Base-by-base conservation (phyloP, 495 filamentous ascomycete genomes). In the Pyrenula aspistea region DNA sequence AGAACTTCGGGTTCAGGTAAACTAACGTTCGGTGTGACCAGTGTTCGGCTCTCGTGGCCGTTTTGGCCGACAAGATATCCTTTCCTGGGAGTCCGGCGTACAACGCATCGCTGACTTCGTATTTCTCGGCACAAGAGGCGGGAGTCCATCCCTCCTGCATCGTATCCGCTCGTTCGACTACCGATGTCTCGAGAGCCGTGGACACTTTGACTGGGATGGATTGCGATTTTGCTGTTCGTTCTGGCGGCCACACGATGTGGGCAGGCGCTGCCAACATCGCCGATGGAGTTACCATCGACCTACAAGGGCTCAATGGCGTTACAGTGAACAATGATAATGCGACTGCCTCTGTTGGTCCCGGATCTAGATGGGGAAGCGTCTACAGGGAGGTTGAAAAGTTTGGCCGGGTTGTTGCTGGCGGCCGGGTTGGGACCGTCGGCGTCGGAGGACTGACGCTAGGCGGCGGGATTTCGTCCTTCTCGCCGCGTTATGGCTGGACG, bases 191-290 rank as follows among this genome's bases (percentile, higher is more conserved):
- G 11, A 36, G 54, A 0, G 55, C 62, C 0, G 24, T 65, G 3
- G 22, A 55, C 36, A 53, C 63, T 15, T 51, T 63, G 2, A 54
- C 56, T 0, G 53, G 53, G 21, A 53, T 61, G 20, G 54, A 58
- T 54, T 77, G 77, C 61, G 60, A 58, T 8, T 80, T 79, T 59
- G 67, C 77, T 2, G 62, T 80, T 55, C 78, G 77, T 52, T 73
- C 75, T 1, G 77, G 77, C 12, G 76, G 76, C 0, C 66, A 67
- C 50, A 53, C 56, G 0, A 25, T 60, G 21, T 24, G 58, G 54
- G 63, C 64, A 1, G 62, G 58, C 11, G 62, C 65, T 10, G 67
- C 67, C 0, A 68, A 65, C 42, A 67, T 64, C 2, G 55, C 63
- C 10, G 63, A 56, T 22, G 68, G 67, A 2, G 62, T 71, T 11